These are phyloP conservation scores for Phytopythium litorale DNA, from an alignment of 352 stramenopile species.

Conservation along the genomic window DNA sequence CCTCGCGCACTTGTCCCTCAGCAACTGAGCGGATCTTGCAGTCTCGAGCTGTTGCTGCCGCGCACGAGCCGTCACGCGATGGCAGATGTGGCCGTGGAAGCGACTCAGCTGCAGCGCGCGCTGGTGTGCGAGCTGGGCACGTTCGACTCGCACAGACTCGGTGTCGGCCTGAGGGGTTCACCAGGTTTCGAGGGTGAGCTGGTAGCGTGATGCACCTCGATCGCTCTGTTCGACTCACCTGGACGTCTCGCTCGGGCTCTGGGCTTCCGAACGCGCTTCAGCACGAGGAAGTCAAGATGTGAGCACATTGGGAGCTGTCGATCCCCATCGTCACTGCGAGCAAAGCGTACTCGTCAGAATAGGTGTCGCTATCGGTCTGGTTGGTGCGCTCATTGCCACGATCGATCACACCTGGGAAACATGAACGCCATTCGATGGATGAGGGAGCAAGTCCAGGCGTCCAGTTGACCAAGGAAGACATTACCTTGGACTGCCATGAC, in stretches of 20 bases:
- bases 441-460: neutral
- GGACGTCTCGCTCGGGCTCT: neutral
- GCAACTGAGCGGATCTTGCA: conserved; percentile 17
- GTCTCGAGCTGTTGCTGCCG: conserved; percentile 28
- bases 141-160: conserved; percentile 29
- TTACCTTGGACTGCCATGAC: neutral
- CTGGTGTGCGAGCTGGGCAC: conserved; percentile 21
- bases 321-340: neutral
- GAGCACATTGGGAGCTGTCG: neutral
- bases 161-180: conserved; percentile 22
- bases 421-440: neutral
- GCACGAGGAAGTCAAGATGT: neutral
- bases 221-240: neutral
- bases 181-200: neutral
- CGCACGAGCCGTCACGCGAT: conserved; percentile 44
- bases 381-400: neutral
- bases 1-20: conserved; percentile 11
- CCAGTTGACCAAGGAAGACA: neutral
- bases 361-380: neutral
- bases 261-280: neutral
- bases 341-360: conserved; percentile 1
- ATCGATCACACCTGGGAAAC: neutral
- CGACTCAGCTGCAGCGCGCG: conserved; percentile 42
- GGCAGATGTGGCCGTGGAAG: conserved; percentile 63
- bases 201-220: neutral